These are phyloP conservation scores for Pichia phayaonensis DNA, from an alignment of 805 yeast genomes.

Conservation along the genomic window DNA sequence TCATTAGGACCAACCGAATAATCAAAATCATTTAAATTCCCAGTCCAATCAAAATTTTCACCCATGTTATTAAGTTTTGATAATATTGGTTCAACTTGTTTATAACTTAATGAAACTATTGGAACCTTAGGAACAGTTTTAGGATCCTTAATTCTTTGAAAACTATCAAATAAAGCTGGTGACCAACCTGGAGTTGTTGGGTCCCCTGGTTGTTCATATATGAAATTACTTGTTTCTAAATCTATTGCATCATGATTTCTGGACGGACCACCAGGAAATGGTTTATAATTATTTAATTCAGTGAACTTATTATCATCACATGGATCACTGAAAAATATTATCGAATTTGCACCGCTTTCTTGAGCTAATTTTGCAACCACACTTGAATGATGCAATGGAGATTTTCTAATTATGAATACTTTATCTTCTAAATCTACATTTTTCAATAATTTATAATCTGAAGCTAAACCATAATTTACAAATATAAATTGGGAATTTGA, in stretches of 20 bases:
- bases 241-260: conserved; percentile 54
- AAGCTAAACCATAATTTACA: conserved; percentile 51
- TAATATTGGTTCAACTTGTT: conserved; percentile 37
- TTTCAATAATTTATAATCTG: conserved; percentile 43
- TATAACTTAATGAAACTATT: conserved; percentile 41
- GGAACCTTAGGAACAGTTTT: conserved; percentile 44
- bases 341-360: conserved; percentile 54
- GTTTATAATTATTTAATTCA: conserved; percentile 43
- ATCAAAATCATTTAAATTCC: conserved; percentile 34
- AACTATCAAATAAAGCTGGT: conserved; percentile 33
- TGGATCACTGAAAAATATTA: conserved; percentile 49
- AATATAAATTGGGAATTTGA: conserved; percentile 45
- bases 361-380: conserved; percentile 57
- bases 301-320: conserved; percentile 54
- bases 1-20: conserved; percentile 43
- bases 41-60: conserved; percentile 29
- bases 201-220: conserved; percentile 62
- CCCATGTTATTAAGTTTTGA: conserved; percentile 31
- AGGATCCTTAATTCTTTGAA: conserved; percentile 32
- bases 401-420: conserved; percentile 52
- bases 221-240: conserved; percentile 51
- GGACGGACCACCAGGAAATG: conserved; percentile 61
- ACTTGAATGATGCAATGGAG: conserved; percentile 39
- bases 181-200: conserved; percentile 74
- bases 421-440: conserved; percentile 44